Conservation (phyloP, 768 basidiomycete genomes). For the Russula sp. region DNA sequence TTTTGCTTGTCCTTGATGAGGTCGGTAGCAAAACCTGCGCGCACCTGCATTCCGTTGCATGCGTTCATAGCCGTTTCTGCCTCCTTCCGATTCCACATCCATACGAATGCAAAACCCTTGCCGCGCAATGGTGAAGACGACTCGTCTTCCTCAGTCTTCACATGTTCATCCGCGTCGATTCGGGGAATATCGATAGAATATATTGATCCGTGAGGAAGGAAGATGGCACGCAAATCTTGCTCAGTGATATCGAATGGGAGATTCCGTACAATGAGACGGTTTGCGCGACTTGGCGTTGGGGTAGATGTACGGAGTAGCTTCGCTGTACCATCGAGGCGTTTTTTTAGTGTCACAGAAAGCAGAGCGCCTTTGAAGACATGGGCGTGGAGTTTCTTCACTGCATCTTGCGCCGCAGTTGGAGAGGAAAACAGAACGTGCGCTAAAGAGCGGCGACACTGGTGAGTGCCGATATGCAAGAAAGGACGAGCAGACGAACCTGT, state of each 20-base stretch:
- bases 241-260: conserved; percentile 80
- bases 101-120: conserved; percentile 92
- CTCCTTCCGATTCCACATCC: conserved; percentile 84
- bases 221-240: conserved; percentile 79
- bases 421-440: conserved; percentile 74
- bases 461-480: background rate
- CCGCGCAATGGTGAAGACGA: conserved; percentile 36
- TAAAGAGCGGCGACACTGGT: conserved; percentile 35
- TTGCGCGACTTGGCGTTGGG: conserved; percentile 62
- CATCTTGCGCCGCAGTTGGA: conserved; percentile 63
- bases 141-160: conserved; percentile 35
- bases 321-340: conserved; percentile 66
- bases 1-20: conserved; percentile 36
- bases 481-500: conserved; percentile 43
- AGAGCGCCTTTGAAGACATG: conserved; percentile 88
- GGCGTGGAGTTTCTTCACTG: conserved; percentile 80
- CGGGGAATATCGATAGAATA: conserved; percentile 81
- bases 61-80: conserved; percentile 43
- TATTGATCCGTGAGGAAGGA: conserved; percentile 85
- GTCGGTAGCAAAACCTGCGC: conserved; percentile 33
- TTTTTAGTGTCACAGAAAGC: conserved; percentile 86
- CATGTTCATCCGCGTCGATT: conserved; percentile 34
- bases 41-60: conserved; percentile 28
- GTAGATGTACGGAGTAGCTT: conserved; percentile 40
- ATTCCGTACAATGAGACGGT: conserved; percentile 88